Conservation (phyloP, 495 filamentous ascomycete species). For the Pseudomonodictys pantanalensis region DNA sequence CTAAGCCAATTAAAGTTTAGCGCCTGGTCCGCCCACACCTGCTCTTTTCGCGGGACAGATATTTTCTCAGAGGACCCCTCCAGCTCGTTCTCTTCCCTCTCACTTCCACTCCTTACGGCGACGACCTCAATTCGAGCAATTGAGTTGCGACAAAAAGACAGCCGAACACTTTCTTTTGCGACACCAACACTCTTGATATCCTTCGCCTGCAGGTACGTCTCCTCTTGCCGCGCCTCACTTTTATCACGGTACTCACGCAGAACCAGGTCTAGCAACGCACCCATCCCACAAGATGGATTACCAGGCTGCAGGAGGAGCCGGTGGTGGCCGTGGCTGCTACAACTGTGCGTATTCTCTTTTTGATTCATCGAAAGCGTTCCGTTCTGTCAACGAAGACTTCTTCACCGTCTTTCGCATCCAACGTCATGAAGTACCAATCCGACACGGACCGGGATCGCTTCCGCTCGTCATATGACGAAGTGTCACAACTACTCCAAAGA, state of each 20-base stretch:
- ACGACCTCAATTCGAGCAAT: slow-evolving; percentile 10
- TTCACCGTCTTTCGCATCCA: neutral
- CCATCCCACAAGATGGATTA: slow-evolving; percentile 47
- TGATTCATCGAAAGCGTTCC: slow-evolving; percentile 10
- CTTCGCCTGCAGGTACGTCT: too few relatives aligned
- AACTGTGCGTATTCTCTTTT: slow-evolving; percentile 63
- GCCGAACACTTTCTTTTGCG: slow-evolving; percentile 4
- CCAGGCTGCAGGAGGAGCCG: slow-evolving; percentile 23
- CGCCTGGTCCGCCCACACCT: neutral
- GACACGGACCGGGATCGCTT: slow-evolving; percentile 22
- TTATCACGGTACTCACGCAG: slow-evolving; percentile 1
- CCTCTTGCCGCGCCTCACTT: neutral
- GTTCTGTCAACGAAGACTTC: neutral
- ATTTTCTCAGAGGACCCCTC: slow-evolving; percentile 10
- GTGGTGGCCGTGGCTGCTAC: slow-evolving; percentile 65
- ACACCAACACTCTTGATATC: neutral
- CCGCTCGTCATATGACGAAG: slow-evolving; percentile 20
- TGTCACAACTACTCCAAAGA: neutral
- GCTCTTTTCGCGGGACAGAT: neutral
- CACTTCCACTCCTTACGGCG: neutral
- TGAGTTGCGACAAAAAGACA: neutral
- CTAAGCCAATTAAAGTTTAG: neutral
- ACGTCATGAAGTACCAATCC: slow-evolving; percentile 21
- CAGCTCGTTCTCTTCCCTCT: neutral
- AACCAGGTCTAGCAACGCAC: slow-evolving; percentile 33